Evolutionary conservation across 441 rosid genomes (phyloP).

Genomic region (Pelargonium fulgidum): DNA sequence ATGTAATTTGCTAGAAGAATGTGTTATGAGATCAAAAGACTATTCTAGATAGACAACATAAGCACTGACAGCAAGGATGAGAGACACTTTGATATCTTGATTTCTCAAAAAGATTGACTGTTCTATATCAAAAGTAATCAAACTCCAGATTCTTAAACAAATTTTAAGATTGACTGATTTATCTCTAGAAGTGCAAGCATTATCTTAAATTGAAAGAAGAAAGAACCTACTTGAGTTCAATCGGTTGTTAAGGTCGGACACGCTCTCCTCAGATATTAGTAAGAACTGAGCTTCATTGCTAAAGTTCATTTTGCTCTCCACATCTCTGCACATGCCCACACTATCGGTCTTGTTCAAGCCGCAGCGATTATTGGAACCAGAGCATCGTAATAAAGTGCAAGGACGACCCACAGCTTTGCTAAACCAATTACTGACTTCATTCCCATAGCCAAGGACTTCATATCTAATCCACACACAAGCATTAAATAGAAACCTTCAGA

Average conservation of each 20-base stretch:
- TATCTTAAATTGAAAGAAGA: background rate
- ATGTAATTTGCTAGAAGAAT: too few relatives aligned
- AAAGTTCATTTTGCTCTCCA: conserved; percentile 53
- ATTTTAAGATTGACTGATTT: too few relatives aligned
- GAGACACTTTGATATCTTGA: too few relatives aligned
- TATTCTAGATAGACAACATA: too few relatives aligned
- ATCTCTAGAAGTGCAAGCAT: background rate
- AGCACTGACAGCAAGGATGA: too few relatives aligned
- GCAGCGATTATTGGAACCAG: conserved; percentile 30
- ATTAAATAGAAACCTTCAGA: background rate
- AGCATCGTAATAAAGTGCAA: conserved; percentile 52
- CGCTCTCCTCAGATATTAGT: conserved; percentile 74
- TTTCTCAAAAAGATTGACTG: too few relatives aligned
- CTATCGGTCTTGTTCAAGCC: conserved; percentile 34
- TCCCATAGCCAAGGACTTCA: conserved; percentile 40
- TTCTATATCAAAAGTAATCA: too few relatives aligned
- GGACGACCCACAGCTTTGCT: conserved; percentile 67
- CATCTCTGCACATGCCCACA: conserved; percentile 53
- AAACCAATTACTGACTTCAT: conserved; percentile 67
- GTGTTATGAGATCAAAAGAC: too few relatives aligned
- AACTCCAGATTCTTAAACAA: too few relatives aligned
- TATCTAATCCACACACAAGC: conserved; percentile 30
- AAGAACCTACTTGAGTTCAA: conserved; percentile 46
- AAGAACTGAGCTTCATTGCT: conserved; percentile 88
- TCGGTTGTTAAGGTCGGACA: conserved; percentile 63